These are phyloP conservation scores for Rhizoctonia solani DNA, from an alignment of 1,284 basidiomycete genomes.

Conservation along the genomic window DNA sequence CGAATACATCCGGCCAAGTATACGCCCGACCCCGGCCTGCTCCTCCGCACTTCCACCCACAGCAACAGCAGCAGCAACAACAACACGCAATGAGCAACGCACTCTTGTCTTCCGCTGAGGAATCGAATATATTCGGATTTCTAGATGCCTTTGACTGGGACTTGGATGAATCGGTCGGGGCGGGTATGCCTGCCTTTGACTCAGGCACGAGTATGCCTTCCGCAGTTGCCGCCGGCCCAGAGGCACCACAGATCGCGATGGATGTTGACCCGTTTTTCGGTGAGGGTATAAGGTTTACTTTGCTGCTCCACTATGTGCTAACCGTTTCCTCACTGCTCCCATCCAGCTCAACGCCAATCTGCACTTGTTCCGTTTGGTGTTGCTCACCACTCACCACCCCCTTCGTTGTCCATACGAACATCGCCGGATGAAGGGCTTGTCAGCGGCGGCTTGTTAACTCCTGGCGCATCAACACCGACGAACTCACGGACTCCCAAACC, in stretches of 20 bases:
- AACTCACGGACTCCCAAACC: constrained; percentile 34
- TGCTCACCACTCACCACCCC: too few species aligned
- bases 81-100: background rate
- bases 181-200: constrained; percentile 21
- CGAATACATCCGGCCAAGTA: too few species aligned
- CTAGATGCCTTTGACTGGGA: constrained; percentile 26
- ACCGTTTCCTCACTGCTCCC: background rate
- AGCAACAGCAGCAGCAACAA: background rate
- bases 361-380: background rate
- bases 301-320: background rate
- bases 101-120: constrained; percentile 13
- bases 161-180: constrained; percentile 20
- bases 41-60: constrained; percentile 1
- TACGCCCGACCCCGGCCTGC: background rate
- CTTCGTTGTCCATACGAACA: too few species aligned
- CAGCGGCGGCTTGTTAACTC: background rate
- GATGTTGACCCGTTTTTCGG: constrained; percentile 12
- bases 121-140: constrained; percentile 14
- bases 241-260: constrained; percentile 1
- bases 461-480: background rate
- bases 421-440: background rate
- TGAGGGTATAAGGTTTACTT: background rate
- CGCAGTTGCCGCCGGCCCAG: background rate
- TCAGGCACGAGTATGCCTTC: background rate
- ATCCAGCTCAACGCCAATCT: background rate